These are phyloP conservation scores for Exophiala sp. DNA, from an alignment of 2,329 filamentous ascomycete species.

Conservation along the genomic window DNA sequence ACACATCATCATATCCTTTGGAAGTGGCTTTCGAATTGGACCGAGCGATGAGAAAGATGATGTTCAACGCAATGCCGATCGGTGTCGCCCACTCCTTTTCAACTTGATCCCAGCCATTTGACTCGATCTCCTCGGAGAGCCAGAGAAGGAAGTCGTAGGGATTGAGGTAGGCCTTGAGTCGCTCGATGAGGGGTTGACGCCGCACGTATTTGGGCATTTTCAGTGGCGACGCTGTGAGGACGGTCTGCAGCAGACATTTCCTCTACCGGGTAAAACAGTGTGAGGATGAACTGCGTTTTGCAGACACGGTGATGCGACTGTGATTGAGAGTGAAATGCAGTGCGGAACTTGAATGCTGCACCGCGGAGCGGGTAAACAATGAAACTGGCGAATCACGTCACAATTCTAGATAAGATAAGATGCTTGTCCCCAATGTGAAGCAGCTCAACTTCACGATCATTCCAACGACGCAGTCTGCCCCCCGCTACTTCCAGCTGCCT, in stretches of 20 bases:
- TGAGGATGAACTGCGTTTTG: background rate
- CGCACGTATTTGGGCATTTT: slow-evolving; percentile 77
- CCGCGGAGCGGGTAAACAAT: slow-evolving; percentile 12
- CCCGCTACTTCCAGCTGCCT: background rate
- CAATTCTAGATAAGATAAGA: background rate
- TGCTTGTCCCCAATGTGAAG: background rate
- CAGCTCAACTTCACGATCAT: background rate
- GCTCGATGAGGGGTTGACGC: slow-evolving; percentile 69
- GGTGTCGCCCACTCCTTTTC: slow-evolving; percentile 66
- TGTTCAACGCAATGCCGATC: slow-evolving; percentile 69
- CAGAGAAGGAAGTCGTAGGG: slow-evolving; percentile 85
- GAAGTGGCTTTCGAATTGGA: slow-evolving; percentile 61
- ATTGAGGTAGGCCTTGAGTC: slow-evolving; percentile 73
- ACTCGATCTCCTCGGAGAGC: slow-evolving; percentile 88
- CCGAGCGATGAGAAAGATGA: slow-evolving; percentile 73
- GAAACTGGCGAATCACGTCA: slow-evolving; percentile 12
- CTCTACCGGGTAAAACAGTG: background rate
- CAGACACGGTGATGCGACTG: background rate
- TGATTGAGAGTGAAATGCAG: background rate
- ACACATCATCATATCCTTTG: slow-evolving; percentile 68
- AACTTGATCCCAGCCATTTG: slow-evolving; percentile 79
- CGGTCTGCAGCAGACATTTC: slow-evolving; percentile 64
- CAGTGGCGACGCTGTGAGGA: slow-evolving; percentile 47
- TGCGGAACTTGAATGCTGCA: background rate
- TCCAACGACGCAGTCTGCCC: background rate